A percentile compares a stretch with the other conserved stretches of the same genome.
phyloP scores from a whole-genome alignment of 805 yeast genomes.

The Pichia ethanolica region DNA sequence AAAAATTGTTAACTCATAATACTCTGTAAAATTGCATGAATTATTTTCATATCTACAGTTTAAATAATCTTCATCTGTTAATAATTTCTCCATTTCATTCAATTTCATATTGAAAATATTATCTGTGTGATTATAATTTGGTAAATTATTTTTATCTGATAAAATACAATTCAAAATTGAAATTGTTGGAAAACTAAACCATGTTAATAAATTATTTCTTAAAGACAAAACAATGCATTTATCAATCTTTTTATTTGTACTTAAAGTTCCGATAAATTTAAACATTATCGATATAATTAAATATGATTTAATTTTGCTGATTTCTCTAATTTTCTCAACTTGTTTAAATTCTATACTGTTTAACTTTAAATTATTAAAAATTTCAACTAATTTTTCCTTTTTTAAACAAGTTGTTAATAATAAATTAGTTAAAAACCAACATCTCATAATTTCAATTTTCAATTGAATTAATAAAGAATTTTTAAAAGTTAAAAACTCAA shows the following conservation, averaged over 20 bases:
- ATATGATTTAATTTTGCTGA: background rate
- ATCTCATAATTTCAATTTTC: background rate
- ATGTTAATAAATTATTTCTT: background rate
- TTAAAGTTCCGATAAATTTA: background rate
- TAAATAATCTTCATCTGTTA: background rate
- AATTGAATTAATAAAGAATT: background rate
- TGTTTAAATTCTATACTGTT: background rate
- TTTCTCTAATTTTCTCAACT: conserved; percentile 5
- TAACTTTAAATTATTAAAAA: background rate
- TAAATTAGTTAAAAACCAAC: background rate
- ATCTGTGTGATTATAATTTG: too few species aligned
- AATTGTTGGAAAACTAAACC: background rate
- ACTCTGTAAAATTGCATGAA: background rate
- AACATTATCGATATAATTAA: background rate
- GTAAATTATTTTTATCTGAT: background rate
- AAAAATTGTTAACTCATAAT: background rate
- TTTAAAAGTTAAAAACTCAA: too few species aligned
- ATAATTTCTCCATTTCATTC: background rate
- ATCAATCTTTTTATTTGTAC: background rate
- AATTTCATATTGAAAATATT: background rate
- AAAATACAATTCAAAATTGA: background rate
- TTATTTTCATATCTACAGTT: background rate
- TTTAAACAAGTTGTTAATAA: background rate
- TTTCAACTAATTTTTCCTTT: background rate
- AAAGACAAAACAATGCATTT: background rate